Evolutionary conservation across 345 rosid genomes (phyloP).

Genomic region (Eucalyptus fibrosa): DNA sequence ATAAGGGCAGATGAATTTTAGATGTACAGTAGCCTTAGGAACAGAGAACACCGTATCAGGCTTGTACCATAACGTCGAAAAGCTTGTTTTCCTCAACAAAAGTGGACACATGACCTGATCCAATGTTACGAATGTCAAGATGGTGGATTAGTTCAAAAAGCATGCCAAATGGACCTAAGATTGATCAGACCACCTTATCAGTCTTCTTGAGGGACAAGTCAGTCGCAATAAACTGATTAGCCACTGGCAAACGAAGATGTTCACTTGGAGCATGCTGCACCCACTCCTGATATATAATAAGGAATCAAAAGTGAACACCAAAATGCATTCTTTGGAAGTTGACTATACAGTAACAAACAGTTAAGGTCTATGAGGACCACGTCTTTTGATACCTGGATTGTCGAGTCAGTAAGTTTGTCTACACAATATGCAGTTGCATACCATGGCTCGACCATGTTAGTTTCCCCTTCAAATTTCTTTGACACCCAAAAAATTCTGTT

Average conservation of each 20-base stretch:
- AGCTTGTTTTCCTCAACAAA: slow-evolving; percentile 44
- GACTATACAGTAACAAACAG: background rate
- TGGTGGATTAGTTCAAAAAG: background rate
- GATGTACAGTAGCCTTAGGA: slow-evolving; percentile 68
- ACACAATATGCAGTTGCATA: slow-evolving; percentile 69
- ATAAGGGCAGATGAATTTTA: slow-evolving; percentile 66
- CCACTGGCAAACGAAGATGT: slow-evolving; percentile 52
- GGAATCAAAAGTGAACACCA: background rate
- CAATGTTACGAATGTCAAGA: background rate
- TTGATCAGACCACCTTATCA: slow-evolving; percentile 38
- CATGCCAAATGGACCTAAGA: background rate
- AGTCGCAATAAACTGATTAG: slow-evolving; percentile 68
- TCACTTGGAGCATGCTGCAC: slow-evolving; percentile 44
- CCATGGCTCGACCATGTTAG: slow-evolving; percentile 78
- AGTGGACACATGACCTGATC: slow-evolving; percentile 50
- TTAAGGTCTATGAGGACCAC: background rate
- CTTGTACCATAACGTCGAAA: slow-evolving; percentile 73
- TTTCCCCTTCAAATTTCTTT: slow-evolving; percentile 66
- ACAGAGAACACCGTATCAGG: slow-evolving; percentile 64
- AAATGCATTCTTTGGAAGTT: background rate
- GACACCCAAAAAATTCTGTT: slow-evolving; percentile 83
- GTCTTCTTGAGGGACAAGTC: slow-evolving; percentile 57
- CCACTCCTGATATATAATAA: slow-evolving; percentile 53
- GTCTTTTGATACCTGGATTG: slow-evolving; percentile 30
- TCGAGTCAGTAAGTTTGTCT: slow-evolving; percentile 39